phyloP scores from a whole-genome alignment of 129 eudicot genomes.

The Pseudognaphalium luteoalbum region DNA sequence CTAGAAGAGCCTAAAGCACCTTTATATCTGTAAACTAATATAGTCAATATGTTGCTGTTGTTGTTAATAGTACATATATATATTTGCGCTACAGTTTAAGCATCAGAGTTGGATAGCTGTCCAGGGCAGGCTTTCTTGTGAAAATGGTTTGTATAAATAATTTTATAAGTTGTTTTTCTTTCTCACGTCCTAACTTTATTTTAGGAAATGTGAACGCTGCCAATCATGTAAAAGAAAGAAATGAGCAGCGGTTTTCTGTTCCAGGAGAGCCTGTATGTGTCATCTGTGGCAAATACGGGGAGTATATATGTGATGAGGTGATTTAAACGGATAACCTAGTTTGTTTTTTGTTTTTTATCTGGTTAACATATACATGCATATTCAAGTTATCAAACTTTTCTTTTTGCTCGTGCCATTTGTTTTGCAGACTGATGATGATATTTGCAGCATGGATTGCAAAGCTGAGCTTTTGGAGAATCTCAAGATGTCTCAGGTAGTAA shows the following conservation, averaged over 20 bases:
- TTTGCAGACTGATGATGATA: conserved; percentile 75
- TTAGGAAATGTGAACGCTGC: conserved; percentile 10
- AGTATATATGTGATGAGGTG: conserved; percentile 90
- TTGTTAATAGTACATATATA: too few species aligned
- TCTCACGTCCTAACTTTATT: background rate
- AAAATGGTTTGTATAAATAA: too few species aligned
- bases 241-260: conserved; percentile 69
- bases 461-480: conserved; percentile 58
- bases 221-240: conserved; percentile 52
- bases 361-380: background rate
- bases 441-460: conserved; percentile 93
- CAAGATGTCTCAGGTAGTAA: conserved; percentile 41
- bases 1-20: too few species aligned
- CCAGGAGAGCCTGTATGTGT: conserved; percentile 92
- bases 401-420: background rate
- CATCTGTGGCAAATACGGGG: conserved; percentile 88
- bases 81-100: background rate
- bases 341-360: background rate
- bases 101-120: too few species aligned
- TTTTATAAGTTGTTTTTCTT: background rate
- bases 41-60: too few species aligned
- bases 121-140: too few species aligned
- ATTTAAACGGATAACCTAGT: background rate
- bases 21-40: too few species aligned
- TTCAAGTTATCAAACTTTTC: background rate